Evolutionary conservation across 805 yeast species (phyloP), one percentile per base, ranked within the genome.

Genomic region (Saccharomycodes ludwigii): DNA sequence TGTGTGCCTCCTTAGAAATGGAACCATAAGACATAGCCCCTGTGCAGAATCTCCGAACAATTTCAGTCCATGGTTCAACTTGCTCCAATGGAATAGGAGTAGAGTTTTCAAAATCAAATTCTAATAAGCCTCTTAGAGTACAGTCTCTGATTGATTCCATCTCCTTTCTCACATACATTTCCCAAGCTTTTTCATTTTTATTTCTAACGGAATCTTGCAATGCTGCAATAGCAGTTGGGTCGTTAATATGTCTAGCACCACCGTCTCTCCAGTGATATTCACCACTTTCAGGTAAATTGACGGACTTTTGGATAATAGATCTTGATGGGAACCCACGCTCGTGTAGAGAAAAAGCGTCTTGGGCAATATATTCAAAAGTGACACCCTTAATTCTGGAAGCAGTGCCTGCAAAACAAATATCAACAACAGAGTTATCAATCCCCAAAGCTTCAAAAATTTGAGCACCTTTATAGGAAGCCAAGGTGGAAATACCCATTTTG

Each of bases 1-100:
- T 84, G 60, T 88, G 98, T 2, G 96, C 86, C 60, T 88, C 98
- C 94, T 86, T 81, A 4, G 97, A 88, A 52, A 88, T 88, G 30
- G 97, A 88, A 52, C 98, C 98, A 52, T 91, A 88, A 2, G 96
- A 86, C 98, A 88, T 88, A 32, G 98, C 98, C 63, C 98, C 98
- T n/a, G 98, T 86, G 41, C 86, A 86, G 55, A 91, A 91, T 48
- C 98, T 73, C 48, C 95, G 76, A 21, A 86, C 98, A 56, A 88
- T 88, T 58, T 88, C 98, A 22, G 97, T 91, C 98, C 98, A 88
- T 27, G 98, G 98, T 65, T 88, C 98, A 44, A 88, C 98, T 62
- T 91, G 97, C 51, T 88, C 98, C 40, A 88, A 63, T 35, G 98
- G 96, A 33, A 88, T 91, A 4, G 86, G 70, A 4, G 65, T 66